A percentile compares a stretch with the other conserved stretches of the same genome.
Conservation (phyloP, 495 filamentous ascomycete genomes). For the Trichoderma virens region DNA sequence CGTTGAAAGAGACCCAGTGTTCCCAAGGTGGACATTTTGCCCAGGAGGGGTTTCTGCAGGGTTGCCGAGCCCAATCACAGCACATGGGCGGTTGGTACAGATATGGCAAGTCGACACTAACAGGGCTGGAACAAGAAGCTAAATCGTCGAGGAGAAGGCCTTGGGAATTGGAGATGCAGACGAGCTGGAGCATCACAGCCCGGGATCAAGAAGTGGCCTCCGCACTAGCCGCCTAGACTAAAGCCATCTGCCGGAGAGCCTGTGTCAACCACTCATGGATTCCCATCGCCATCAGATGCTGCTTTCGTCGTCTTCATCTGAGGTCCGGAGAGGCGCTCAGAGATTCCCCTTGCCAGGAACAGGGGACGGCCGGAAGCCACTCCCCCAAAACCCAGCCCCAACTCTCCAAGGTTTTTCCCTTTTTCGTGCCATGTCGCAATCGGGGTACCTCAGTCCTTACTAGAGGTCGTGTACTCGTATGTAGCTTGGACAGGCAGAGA, state of each 20-base stretch:
- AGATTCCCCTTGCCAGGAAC: not conserved
- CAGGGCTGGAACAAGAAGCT: not conserved
- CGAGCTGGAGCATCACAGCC: not conserved
- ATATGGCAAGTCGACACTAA: conserved; percentile 1
- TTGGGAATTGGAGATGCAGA: not conserved
- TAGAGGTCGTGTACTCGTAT: no score
- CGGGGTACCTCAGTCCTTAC: no score
- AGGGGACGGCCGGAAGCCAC: not conserved
- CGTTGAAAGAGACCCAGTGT: not conserved
- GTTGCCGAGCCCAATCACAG: not conserved
- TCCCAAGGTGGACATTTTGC: not conserved
- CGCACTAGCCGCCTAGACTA: not conserved
- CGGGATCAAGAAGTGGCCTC: conserved; percentile 3
- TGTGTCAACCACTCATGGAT: not conserved
- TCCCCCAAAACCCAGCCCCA: not conserved
- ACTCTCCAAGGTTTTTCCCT: not conserved
- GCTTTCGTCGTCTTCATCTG: conserved; percentile 2
- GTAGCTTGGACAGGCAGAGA: no score
- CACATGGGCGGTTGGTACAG: not conserved
- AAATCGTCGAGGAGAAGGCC: conserved; percentile 3
- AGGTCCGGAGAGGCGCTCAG: not conserved
- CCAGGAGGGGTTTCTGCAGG: not conserved
- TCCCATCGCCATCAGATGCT: not conserved
- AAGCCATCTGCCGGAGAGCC: not conserved
- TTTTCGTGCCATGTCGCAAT: no score